These are phyloP conservation scores for Lipomyces kockii DNA, from an alignment of 805 yeast genomes.

Conservation along the genomic window DNA sequence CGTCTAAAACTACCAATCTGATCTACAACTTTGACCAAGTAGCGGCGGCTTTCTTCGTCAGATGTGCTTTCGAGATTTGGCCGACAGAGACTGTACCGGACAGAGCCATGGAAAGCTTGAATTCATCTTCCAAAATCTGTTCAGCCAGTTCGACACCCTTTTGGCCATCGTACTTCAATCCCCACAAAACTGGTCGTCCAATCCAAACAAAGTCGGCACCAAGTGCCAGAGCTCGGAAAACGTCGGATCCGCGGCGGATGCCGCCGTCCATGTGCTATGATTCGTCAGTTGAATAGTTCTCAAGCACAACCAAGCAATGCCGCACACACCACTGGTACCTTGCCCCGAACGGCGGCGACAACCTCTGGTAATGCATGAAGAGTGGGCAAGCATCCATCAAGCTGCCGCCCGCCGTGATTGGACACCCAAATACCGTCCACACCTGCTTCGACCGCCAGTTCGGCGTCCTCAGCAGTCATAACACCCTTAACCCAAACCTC, in stretches of 20 bases:
- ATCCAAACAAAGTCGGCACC: conserved; percentile 72
- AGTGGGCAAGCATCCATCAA: conserved; percentile 66
- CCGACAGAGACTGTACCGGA: conserved; percentile 19
- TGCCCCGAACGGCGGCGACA: conserved; percentile 46
- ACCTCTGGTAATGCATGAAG: conserved; percentile 68
- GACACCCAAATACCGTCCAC: conserved; percentile 68
- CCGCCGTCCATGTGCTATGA: conserved; percentile 67
- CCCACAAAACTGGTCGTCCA: conserved; percentile 70
- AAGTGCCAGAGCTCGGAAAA: conserved; percentile 67
- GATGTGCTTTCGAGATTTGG: conserved; percentile 22
- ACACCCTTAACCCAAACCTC: conserved; percentile 66
- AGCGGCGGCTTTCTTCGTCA: conserved; percentile 2
- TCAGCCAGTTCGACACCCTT: conserved; percentile 56
- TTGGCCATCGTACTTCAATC: conserved; percentile 70
- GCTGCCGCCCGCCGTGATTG: conserved; percentile 77
- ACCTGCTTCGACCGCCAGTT: conserved; percentile 61
- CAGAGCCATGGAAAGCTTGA: conserved; percentile 38
- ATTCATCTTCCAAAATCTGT: conserved; percentile 36
- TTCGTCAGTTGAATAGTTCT: not conserved
- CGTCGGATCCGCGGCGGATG: conserved; percentile 67
- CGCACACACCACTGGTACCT: conserved; percentile 52
- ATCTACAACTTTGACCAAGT: conserved; percentile 10
- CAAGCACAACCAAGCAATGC: not conserved
- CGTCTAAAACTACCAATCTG: not conserved
- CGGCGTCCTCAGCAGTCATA: conserved; percentile 68